Conservation (phyloP, 148 eudicot genomes). For the Rhododendron vialii region DNA sequence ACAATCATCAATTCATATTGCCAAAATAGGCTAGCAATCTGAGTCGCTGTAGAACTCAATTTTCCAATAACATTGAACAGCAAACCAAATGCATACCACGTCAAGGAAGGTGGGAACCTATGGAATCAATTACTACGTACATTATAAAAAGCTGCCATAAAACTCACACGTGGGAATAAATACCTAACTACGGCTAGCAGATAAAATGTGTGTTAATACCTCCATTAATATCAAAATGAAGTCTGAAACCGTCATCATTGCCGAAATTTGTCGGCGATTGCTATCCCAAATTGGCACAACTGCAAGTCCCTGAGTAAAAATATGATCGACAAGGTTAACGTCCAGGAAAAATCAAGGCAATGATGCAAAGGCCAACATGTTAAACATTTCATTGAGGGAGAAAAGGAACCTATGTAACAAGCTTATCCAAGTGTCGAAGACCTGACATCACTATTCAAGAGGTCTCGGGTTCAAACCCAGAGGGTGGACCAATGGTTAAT, state of each 20-base stretch:
- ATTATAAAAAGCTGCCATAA: background rate
- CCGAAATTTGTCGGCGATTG: constrained; percentile 14
- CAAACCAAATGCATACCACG: background rate
- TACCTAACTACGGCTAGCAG: background rate
- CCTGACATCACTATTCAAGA: background rate
- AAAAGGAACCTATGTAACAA: background rate
- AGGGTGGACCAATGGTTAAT: background rate
- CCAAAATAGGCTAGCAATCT: background rate
- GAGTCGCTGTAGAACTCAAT: background rate
- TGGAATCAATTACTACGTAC: background rate
- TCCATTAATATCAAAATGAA: constrained; percentile 31
- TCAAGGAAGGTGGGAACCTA: background rate
- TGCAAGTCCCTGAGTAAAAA: constrained; percentile 29
- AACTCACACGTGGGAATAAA: background rate
- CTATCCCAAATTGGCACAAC: constrained; percentile 40
- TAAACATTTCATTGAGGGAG: background rate
- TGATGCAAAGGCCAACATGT: background rate
- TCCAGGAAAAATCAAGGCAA: background rate
- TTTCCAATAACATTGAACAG: background rate
- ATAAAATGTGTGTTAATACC: constrained; percentile 21
- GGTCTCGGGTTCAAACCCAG: background rate
- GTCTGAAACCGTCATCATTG: constrained; percentile 48
- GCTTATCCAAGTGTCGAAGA: background rate
- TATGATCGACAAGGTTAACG: background rate
- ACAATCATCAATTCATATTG: background rate